A percentile compares a stretch with the other conserved stretches of the same genome.
phyloP scores from a whole-genome alignment of 768 basidiomycete genomes.

The Psilocybe azurescens region DNA sequence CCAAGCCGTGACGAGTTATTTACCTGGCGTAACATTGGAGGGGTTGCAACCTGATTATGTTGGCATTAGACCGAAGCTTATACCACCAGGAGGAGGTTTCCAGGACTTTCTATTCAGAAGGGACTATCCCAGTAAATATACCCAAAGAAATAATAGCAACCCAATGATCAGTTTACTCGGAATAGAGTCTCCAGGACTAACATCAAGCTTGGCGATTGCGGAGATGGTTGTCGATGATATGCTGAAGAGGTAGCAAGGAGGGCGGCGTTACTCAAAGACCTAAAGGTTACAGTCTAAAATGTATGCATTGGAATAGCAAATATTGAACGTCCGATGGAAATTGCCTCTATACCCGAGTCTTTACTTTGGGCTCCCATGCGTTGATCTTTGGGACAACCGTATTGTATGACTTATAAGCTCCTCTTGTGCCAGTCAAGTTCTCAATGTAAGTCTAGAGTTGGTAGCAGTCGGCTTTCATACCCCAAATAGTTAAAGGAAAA shows the following conservation, averaged over 20 bases:
- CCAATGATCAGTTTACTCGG: slow-evolving; percentile 86
- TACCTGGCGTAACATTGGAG: slow-evolving; percentile 64
- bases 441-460: slow-evolving; percentile 74
- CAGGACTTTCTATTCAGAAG: slow-evolving; percentile 81
- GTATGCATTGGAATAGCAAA: neutral
- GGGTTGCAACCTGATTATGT: slow-evolving; percentile 83
- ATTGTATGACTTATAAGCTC: slow-evolving; percentile 89
- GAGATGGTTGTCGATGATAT: slow-evolving; percentile 78
- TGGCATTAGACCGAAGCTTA: slow-evolving; percentile 89
- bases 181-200: slow-evolving; percentile 93
- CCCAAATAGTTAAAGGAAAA: neutral
- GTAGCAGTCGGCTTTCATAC: slow-evolving; percentile 6
- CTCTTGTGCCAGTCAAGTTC: slow-evolving; percentile 92
- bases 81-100: slow-evolving; percentile 73
- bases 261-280: slow-evolving; percentile 3
- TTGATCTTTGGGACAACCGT: slow-evolving; percentile 83
- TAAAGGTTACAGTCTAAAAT: slow-evolving; percentile 6
- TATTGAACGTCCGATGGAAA: neutral
- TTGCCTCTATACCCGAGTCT: slow-evolving; percentile 45
- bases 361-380: slow-evolving; percentile 82
- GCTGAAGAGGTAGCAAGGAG: slow-evolving; percentile 31
- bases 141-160: slow-evolving; percentile 31
- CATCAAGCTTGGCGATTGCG: slow-evolving; percentile 85
- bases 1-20: slow-evolving; percentile 71
- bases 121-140: slow-evolving; percentile 54